These are phyloP conservation scores for Trypanosoma conorhini DNA, from an alignment of 208 protist genomes.

Conservation along the genomic window DNA sequence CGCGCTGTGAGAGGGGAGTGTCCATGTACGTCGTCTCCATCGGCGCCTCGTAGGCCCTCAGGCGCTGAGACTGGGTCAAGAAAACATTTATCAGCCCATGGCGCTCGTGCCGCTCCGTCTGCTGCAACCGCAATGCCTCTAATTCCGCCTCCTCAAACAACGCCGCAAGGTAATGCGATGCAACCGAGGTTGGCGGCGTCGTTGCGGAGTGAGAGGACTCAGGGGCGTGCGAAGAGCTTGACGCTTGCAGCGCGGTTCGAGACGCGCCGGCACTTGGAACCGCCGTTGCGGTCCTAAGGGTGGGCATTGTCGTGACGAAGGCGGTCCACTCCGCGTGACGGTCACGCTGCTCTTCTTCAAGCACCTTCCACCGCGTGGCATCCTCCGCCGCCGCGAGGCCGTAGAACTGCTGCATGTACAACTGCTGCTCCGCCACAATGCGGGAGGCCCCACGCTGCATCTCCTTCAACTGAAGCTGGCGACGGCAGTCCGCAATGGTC, in stretches of 20 bases:
- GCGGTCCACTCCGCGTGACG: slow-evolving; percentile 3
- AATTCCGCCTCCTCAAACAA: slow-evolving; percentile 21
- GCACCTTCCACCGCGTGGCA: background rate
- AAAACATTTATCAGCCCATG: background rate
- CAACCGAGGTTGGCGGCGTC: background rate
- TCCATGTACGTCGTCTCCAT: background rate
- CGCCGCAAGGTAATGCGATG: background rate
- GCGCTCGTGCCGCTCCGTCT: slow-evolving; percentile 6
- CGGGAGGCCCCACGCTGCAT: background rate
- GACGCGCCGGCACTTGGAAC: background rate
- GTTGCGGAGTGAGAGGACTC: background rate
- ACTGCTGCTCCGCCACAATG: background rate
- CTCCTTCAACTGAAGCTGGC: slow-evolving; percentile 3
- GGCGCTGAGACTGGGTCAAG: background rate
- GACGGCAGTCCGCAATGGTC: background rate
- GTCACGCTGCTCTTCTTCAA: slow-evolving; percentile 6
- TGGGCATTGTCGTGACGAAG: slow-evolving; percentile 1
- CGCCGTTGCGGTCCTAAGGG: background rate
- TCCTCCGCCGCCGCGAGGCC: slow-evolving; percentile 9
- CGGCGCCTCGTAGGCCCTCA: background rate
- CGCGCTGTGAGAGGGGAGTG: background rate
- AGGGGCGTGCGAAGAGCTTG: background rate
- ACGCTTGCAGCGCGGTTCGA: background rate
- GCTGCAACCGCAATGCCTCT: slow-evolving; percentile 1
- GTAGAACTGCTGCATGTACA: slow-evolving; percentile 4